phyloP scores from a whole-genome alignment of 495 filamentous ascomycete genomes.

The Aspergillus funiculosus region DNA sequence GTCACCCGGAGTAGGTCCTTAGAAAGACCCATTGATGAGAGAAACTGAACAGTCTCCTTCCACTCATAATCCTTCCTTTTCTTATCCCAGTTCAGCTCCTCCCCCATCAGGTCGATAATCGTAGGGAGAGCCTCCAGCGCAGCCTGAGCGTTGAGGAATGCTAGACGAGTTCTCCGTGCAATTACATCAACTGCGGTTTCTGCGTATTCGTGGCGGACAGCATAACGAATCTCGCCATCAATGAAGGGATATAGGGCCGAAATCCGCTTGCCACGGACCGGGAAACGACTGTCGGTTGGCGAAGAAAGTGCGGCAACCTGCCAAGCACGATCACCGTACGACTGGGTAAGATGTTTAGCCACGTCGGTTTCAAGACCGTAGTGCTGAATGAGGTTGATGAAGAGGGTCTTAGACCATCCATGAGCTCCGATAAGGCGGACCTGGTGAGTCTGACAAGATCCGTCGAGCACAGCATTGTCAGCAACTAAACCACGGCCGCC shows the following conservation, averaged over 20 bases:
- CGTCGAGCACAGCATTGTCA: constrained; percentile 72
- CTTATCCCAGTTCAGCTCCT: constrained; percentile 78
- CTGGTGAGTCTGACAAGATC: constrained; percentile 83
- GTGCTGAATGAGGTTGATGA: constrained; percentile 98
- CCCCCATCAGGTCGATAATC: constrained; percentile 89
- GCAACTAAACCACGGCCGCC: constrained; percentile 55
- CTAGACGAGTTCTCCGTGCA: constrained; percentile 78
- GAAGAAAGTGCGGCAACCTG: constrained; percentile 80
- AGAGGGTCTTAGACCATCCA: constrained; percentile 89
- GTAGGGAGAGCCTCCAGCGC: constrained; percentile 82
- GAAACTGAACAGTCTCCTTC: constrained; percentile 70
- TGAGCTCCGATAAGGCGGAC: constrained; percentile 90
- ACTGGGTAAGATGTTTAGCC: constrained; percentile 79
- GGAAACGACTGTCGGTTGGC: constrained; percentile 79
- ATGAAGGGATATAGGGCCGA: constrained; percentile 84
- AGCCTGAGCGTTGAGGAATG: constrained; percentile 94
- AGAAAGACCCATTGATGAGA: constrained; percentile 83
- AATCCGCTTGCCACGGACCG: constrained; percentile 78
- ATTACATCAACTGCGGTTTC: constrained; percentile 91
- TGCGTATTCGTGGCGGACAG: constrained; percentile 84
- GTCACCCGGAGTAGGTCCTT: constrained; percentile 65
- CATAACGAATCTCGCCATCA: constrained; percentile 94
- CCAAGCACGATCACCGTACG: constrained; percentile 96
- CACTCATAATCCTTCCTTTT: constrained; percentile 76
- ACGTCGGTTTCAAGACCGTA: constrained; percentile 95